A percentile compares a stretch with the other conserved stretches of the same genome.
These are phyloP conservation scores for Tylopilus sp. DNA, from an alignment of 1,284 basidiomycete genomes.

Conservation along the genomic window DNA sequence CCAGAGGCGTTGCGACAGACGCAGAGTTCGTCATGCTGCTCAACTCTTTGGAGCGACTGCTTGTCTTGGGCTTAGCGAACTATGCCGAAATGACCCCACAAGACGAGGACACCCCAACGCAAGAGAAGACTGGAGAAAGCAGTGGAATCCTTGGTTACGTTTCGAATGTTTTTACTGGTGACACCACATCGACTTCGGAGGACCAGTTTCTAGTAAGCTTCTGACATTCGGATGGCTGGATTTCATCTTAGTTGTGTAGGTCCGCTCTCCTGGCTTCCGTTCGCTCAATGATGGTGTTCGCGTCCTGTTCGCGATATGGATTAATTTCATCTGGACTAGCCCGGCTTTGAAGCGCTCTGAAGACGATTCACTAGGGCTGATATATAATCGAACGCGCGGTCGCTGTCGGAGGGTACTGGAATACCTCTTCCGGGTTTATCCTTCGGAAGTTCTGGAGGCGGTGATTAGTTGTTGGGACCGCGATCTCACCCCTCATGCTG, in stretches of 20 bases:
- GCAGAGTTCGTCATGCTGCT: slow-evolving; percentile 81
- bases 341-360: slow-evolving; percentile 46
- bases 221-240: background rate
- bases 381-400: slow-evolving; percentile 58
- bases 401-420: slow-evolving; percentile 79
- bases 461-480: slow-evolving; percentile 76
- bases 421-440: slow-evolving; percentile 77
- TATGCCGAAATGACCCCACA: slow-evolving; percentile 43
- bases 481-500: slow-evolving; percentile 43
- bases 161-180: slow-evolving; percentile 72
- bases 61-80: slow-evolving; percentile 59
- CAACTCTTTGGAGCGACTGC: slow-evolving; percentile 76
- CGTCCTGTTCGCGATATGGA: slow-evolving; percentile 68
- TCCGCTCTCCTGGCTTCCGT: slow-evolving; percentile 63
- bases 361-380: slow-evolving; percentile 62
- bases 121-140: slow-evolving; percentile 55
- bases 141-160: slow-evolving; percentile 75
- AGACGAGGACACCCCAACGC: slow-evolving; percentile 52
- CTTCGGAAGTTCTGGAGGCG: slow-evolving; percentile 77
- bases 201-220: slow-evolving; percentile 55
- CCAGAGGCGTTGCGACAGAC: slow-evolving; percentile 57
- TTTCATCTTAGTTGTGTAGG: slow-evolving; percentile 37
- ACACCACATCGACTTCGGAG: slow-evolving; percentile 44
- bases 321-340: slow-evolving; percentile 48
- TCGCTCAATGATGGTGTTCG: slow-evolving; percentile 68